Percentiles rank a stretch among this genome's conserved stretches.
phyloP scores from a whole-genome alignment of 1,284 basidiomycete genomes.

The Irpex sp. region DNA sequence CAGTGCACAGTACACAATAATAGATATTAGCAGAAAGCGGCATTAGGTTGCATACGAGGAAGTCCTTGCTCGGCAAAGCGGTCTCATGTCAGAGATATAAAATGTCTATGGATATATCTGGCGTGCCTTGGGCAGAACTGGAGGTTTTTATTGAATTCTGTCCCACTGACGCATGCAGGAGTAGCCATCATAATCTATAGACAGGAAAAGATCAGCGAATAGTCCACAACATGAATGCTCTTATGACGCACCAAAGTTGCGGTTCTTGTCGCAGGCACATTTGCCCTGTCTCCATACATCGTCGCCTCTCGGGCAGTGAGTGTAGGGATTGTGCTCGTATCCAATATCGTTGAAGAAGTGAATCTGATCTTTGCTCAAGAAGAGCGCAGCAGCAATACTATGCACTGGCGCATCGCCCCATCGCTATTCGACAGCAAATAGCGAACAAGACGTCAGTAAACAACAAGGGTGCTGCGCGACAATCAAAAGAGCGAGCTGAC shows the following conservation, averaged over 20 bases:
- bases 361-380: slow-evolving; percentile 58
- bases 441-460: not conserved
- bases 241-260: slow-evolving; percentile 41
- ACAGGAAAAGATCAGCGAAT: not conserved
- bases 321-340: slow-evolving; percentile 49
- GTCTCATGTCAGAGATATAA: not conserved
- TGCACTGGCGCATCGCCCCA: slow-evolving; percentile 85
- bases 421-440: slow-evolving; percentile 30
- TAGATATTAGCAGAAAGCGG: not conserved
- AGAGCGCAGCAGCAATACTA: slow-evolving; percentile 67
- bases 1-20: not conserved
- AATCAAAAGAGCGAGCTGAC: slow-evolving; percentile 10
- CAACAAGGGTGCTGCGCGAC: not conserved
- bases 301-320: slow-evolving; percentile 46
- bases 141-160: slow-evolving; percentile 15
- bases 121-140: not conserved
- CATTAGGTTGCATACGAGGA: not conserved
- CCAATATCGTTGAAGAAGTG: slow-evolving; percentile 69
- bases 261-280: slow-evolving; percentile 38
- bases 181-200: slow-evolving; percentile 44
- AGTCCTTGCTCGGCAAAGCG: not conserved
- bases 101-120: not conserved
- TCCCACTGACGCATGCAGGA: slow-evolving; percentile 51
- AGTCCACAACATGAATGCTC: not conserved
- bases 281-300: slow-evolving; percentile 39